Percentiles rank a stretch among this genome's conserved stretches.
phyloP scores from a whole-genome alignment of 352 stramenopile species.

The Chrysophaeum taylorii region DNA sequence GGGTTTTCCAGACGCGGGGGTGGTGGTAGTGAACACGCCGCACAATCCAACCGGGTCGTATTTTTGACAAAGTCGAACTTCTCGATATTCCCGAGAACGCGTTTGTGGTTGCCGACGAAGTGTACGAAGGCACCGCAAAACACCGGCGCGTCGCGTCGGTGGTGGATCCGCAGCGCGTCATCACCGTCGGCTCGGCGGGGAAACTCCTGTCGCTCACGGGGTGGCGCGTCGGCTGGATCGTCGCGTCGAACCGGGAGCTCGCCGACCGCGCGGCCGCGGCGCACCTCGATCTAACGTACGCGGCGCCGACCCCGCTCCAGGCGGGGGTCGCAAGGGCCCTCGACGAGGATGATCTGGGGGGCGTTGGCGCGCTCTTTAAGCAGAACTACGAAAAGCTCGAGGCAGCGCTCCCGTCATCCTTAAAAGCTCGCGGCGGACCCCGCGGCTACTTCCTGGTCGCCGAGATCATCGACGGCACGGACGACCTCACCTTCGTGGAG shows the following conservation, averaged over 20 bases:
- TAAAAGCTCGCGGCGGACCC: neutral
- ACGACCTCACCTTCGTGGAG: neutral
- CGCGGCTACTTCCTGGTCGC: conserved; percentile 4
- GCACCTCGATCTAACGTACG: neutral
- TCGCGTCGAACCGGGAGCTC: too few species aligned
- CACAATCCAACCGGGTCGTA: conserved; percentile 97
- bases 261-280: conserved; percentile 27
- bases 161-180: conserved; percentile 59
- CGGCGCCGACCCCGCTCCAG: neutral
- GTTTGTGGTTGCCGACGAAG: conserved; percentile 87
- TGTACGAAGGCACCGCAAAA: conserved; percentile 69
- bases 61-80: too few species aligned
- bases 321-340: neutral
- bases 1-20: conserved; percentile 39
- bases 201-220: conserved; percentile 74
- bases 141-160: conserved; percentile 13
- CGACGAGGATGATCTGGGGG: neutral
- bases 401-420: neutral
- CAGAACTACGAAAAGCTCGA: neutral
- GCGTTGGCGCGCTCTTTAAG: neutral
- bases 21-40: conserved; percentile 91
- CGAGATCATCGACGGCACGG: neutral
- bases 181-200: conserved; percentile 63
- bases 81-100: conserved; percentile 57
- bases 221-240: conserved; percentile 73